Conservation (phyloP, 225 moss, liverwort and hornwort genomes). For the Bryoerythrophyllum caledonicum region DNA sequence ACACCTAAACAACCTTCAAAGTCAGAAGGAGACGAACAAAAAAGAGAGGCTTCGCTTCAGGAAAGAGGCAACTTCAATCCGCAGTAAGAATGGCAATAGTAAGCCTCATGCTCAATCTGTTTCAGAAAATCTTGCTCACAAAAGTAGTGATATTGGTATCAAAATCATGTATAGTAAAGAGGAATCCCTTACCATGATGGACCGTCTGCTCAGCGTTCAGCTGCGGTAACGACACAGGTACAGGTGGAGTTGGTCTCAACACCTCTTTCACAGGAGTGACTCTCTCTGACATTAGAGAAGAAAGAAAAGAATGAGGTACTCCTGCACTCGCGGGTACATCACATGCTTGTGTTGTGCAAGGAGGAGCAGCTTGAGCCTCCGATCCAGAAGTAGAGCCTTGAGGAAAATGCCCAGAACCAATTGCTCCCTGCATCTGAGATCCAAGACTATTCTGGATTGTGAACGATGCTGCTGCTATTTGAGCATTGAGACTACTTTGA, state of each 20-base stretch:
- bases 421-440: constrained; percentile 37
- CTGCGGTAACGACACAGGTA: constrained; percentile 37
- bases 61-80: neutral
- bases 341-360: constrained; percentile 26
- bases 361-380: constrained; percentile 21
- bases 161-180: neutral
- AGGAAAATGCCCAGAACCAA: constrained; percentile 29
- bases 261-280: constrained; percentile 27
- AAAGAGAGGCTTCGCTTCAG: neutral
- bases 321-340: constrained; percentile 23
- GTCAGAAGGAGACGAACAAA: constrained; percentile 13
- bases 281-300: constrained; percentile 43
- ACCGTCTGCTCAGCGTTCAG: constrained; percentile 26
- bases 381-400: constrained; percentile 15
- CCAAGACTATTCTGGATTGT: constrained; percentile 37
- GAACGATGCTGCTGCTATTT: constrained; percentile 47
- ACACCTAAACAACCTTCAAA: constrained; percentile 25
- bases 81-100: neutral
- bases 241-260: constrained; percentile 46
- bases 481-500: constrained; percentile 44
- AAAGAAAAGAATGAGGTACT: constrained; percentile 44
- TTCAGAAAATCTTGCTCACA: neutral
- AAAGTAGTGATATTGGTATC: constrained; percentile 4
- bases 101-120: neutral
- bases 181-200: constrained; percentile 31